Evolutionary conservation across 2,329 filamentous ascomycete genomes (phyloP).

Genomic region (Talaromyces sp.): DNA sequence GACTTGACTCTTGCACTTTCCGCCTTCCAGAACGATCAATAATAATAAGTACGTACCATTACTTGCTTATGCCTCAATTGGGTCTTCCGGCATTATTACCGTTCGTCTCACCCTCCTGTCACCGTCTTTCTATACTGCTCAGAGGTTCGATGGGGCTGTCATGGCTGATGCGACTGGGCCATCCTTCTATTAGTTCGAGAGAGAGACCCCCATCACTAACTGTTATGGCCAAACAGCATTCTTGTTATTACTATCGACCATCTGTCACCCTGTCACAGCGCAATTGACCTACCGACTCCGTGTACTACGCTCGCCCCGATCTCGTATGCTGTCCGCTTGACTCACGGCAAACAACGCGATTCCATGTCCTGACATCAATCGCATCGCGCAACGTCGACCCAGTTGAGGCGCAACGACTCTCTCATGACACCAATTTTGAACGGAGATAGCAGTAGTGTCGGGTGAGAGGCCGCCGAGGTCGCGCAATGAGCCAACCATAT

Average conservation of each 20-base stretch:
- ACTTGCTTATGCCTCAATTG: neutral
- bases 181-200: neutral
- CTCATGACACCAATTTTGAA: neutral
- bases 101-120: neutral
- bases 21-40: neutral
- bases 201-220: neutral
- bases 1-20: neutral
- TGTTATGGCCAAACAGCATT: neutral
- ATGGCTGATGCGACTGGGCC: neutral
- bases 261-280: neutral
- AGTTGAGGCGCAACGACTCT: neutral
- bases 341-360: neutral
- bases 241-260: neutral
- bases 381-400: neutral
- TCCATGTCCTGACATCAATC: neutral
- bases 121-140: neutral
- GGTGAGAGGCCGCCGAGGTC: neutral
- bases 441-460: neutral
- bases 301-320: neutral
- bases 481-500: constrained; percentile 6
- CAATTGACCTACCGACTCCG: neutral
- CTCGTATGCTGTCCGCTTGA: neutral
- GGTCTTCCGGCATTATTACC: neutral
- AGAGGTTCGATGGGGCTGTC: neutral
- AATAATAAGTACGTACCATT: too few species aligned